Evolutionary conservation across 371 early-diverging fungal genomes (phyloP).

Genomic region (Chytridiales sp.): DNA sequence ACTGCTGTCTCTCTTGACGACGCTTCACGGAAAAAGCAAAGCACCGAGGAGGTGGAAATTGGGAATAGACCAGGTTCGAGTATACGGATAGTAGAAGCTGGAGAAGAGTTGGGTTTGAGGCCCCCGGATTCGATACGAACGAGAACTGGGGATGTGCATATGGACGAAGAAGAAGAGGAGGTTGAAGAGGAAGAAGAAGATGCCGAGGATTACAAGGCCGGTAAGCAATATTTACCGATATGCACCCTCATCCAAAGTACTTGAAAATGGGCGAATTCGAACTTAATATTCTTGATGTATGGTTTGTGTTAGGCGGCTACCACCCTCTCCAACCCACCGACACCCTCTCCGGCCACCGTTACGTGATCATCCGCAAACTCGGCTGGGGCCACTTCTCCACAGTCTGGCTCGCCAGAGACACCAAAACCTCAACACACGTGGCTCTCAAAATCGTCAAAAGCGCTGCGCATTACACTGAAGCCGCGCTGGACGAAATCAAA

Average conservation of each 20-base stretch:
- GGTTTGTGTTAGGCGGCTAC: slow-evolving; percentile 67
- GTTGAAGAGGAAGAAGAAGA: slow-evolving; percentile 81
- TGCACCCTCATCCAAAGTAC: background rate
- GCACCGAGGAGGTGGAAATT: too few relatives aligned
- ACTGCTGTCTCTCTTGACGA: too few relatives aligned
- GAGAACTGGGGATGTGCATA: background rate
- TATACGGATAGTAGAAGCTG: too few relatives aligned
- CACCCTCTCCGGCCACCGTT: slow-evolving; percentile 69
- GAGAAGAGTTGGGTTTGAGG: too few relatives aligned
- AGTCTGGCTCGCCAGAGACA: slow-evolving; percentile 90
- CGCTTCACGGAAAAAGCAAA: too few relatives aligned
- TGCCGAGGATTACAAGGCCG: slow-evolving; percentile 81
- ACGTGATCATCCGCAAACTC: slow-evolving; percentile 83
- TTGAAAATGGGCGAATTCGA: background rate
- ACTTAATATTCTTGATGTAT: background rate
- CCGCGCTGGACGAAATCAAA: slow-evolving; percentile 94
- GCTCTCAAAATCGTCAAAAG: slow-evolving; percentile 97
- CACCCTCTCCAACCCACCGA: slow-evolving; percentile 89
- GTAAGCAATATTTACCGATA: slow-evolving; percentile 28
- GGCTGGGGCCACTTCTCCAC: slow-evolving; percentile 99
- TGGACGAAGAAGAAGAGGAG: slow-evolving; percentile 18
- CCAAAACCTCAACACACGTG: slow-evolving; percentile 54
- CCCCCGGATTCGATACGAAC: too few relatives aligned
- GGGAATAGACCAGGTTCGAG: too few relatives aligned
- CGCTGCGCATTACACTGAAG: slow-evolving; percentile 92